Evolutionary conservation across 139 green algal species (phyloP), one percentile per base, ranked within the genome.

Genomic region (Ettlia oleoabundans): DNA sequence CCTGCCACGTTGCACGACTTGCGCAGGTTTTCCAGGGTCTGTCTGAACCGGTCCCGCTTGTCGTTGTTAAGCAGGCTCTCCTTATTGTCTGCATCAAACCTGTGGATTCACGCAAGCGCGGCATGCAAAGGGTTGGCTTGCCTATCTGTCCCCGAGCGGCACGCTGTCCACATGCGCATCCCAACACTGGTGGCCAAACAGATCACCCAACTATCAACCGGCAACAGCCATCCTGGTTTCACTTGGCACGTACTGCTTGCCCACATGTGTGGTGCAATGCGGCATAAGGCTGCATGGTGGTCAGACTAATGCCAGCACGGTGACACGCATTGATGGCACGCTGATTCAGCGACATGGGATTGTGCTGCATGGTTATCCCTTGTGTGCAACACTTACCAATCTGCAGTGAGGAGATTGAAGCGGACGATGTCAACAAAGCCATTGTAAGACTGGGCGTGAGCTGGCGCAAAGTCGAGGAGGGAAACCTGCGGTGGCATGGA

Each of bases 371-470:
- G n/a, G n/a, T n/a, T n/a, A n/a, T n/a, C n/a, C n/a, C n/a, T n/a
- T n/a, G n/a, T n/a, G n/a, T n/a, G n/a, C n/a, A n/a, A n/a, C n/a
- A n/a, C n/a, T n/a, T n/a, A 88, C 89, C 92, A 99, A 90, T 99
- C 96, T 2, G 91, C 91, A 28, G 96, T 89, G 69, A 99, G 85
- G 76, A 99, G 86, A 83, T 98, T 98, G 51, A 93, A 89, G 28
- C 90, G 74, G 0, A 98, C 82, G 21, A 91, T 83, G 33, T 47
- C 64, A 32, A 94, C 86, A 32, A 98, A 88, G 4, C 88, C 89
- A 86, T 99, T 99, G 92, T 98, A 98, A 41, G 72, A 90, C 19
- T 18, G 2, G 0, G 95, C 97, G 79, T 99, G 96, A 51, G 89
- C 76, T 6, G 87, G 76, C 3, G 84, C 84, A 88, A 98, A 99